Conservation (phyloP, 805 yeast species). For the Pichia eremophila region DNA sequence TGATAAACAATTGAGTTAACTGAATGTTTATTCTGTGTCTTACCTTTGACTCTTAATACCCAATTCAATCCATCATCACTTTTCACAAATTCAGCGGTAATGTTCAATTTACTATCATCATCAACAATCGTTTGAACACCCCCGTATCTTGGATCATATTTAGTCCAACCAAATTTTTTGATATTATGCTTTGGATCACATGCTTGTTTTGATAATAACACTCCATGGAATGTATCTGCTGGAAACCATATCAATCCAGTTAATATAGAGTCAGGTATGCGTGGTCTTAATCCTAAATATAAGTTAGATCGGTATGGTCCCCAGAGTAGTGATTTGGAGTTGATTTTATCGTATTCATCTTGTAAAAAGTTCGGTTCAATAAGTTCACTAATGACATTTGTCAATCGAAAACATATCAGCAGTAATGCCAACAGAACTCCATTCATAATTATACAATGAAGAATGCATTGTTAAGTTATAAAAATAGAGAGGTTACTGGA, state of each 20-base stretch:
- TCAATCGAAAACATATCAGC: too few species aligned
- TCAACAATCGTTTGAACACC: slow-evolving; percentile 75
- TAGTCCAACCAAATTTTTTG: slow-evolving; percentile 74
- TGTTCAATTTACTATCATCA: slow-evolving; percentile 46
- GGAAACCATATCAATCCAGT: slow-evolving; percentile 88
- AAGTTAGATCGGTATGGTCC: slow-evolving; percentile 87
- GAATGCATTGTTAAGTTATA: too few species aligned
- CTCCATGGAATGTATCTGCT: slow-evolving; percentile 44
- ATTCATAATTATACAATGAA: too few species aligned
- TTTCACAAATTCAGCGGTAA: slow-evolving; percentile 72
- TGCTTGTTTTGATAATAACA: slow-evolving; percentile 56
- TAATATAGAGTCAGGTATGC: slow-evolving; percentile 63
- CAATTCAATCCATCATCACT: slow-evolving; percentile 60
- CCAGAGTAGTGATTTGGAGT: slow-evolving; percentile 60
- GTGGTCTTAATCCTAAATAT: slow-evolving; percentile 79
- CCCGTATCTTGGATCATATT: slow-evolving; percentile 80
- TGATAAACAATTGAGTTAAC: slow-evolving; percentile 68
- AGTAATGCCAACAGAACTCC: too few species aligned
- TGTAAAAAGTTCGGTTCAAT: too few species aligned
- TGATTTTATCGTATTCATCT: slow-evolving; percentile 26
- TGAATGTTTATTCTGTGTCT: slow-evolving; percentile 41
- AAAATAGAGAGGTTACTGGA: too few species aligned
- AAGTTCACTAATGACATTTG: neutral
- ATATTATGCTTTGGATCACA: slow-evolving; percentile 68
- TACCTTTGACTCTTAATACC: slow-evolving; percentile 67